These are phyloP conservation scores for Bacterosira constricta DNA, from an alignment of 108 stramenopile species.

Conservation along the genomic window DNA sequence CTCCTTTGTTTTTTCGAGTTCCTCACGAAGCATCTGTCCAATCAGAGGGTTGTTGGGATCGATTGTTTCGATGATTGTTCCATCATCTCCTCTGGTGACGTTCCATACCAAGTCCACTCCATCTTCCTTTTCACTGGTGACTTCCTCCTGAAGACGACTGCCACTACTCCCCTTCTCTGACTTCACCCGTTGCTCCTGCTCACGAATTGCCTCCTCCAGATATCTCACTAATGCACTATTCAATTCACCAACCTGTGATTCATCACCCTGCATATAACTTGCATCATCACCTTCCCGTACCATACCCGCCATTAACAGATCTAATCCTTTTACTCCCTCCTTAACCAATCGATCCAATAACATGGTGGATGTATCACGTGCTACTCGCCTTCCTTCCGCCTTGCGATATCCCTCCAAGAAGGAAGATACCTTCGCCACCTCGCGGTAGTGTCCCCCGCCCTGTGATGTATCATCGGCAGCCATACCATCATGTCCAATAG, in stretches of 20 bases:
- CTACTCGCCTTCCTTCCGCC: conserved; percentile 76
- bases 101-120: conserved; percentile 74
- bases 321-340: conserved; percentile 80
- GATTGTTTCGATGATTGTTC: conserved; percentile 73
- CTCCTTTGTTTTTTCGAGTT: conserved; percentile 47
- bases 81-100: conserved; percentile 63
- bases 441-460: conserved; percentile 85
- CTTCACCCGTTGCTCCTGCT: conserved; percentile 79
- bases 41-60: conserved; percentile 76
- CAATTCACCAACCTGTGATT: conserved; percentile 71
- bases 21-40: conserved; percentile 56
- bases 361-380: conserved; percentile 79
- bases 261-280: conserved; percentile 12
- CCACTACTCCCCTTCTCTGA: too few species aligned
- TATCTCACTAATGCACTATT: conserved; percentile 80
- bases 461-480: conserved; percentile 69
- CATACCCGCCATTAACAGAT: conserved; percentile 80
- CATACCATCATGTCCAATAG: conserved; percentile 85
- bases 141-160: too few species aligned
- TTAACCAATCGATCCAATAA: conserved; percentile 73
- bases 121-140: too few species aligned
- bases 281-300: conserved; percentile 49
- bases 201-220: conserved; percentile 79
- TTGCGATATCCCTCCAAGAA: conserved; percentile 83
- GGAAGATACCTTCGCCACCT: conserved; percentile 76